These are phyloP conservation scores for Alternaria alternata DNA, from an alignment of 2,329 filamentous ascomycete genomes.

Conservation along the genomic window DNA sequence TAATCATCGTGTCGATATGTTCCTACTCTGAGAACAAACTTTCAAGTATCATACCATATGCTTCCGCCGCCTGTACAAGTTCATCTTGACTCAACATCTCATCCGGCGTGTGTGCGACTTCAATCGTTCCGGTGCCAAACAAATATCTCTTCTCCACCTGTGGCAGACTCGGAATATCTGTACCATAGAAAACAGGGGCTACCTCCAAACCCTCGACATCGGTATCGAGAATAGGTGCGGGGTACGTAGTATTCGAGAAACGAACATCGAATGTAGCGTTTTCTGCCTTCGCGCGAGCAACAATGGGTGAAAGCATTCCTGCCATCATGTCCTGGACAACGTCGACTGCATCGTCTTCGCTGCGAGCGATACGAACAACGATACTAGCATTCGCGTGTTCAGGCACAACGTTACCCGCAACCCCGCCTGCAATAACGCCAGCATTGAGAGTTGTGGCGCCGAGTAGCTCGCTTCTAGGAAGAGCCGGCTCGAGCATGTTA, in stretches of 20 bases:
- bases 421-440: slow-evolving; percentile 78
- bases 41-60: slow-evolving; percentile 32
- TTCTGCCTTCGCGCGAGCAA: slow-evolving; percentile 20
- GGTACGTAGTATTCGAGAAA: slow-evolving; percentile 17
- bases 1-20: background rate
- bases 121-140: slow-evolving; percentile 31
- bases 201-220: slow-evolving; percentile 32
- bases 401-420: slow-evolving; percentile 86
- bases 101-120: slow-evolving; percentile 33
- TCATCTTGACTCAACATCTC: slow-evolving; percentile 33
- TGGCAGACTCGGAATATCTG: slow-evolving; percentile 34
- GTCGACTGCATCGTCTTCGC: slow-evolving; percentile 27
- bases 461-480: slow-evolving; percentile 54
- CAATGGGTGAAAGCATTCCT: slow-evolving; percentile 26
- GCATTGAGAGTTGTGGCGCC: slow-evolving; percentile 79
- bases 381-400: slow-evolving; percentile 73
- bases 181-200: slow-evolving; percentile 36
- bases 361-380: slow-evolving; percentile 56
- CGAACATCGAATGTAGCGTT: slow-evolving; percentile 26
- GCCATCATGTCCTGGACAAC: slow-evolving; percentile 28
- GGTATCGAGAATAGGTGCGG: slow-evolving; percentile 31
- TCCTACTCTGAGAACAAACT: slow-evolving; percentile 24
- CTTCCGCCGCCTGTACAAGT: slow-evolving; percentile 32
- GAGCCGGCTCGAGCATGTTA: slow-evolving; percentile 53
- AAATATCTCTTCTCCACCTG: slow-evolving; percentile 35